These are phyloP conservation scores for Candolleomyces aberdarensis DNA, from an alignment of 768 basidiomycete species.

Conservation along the genomic window DNA sequence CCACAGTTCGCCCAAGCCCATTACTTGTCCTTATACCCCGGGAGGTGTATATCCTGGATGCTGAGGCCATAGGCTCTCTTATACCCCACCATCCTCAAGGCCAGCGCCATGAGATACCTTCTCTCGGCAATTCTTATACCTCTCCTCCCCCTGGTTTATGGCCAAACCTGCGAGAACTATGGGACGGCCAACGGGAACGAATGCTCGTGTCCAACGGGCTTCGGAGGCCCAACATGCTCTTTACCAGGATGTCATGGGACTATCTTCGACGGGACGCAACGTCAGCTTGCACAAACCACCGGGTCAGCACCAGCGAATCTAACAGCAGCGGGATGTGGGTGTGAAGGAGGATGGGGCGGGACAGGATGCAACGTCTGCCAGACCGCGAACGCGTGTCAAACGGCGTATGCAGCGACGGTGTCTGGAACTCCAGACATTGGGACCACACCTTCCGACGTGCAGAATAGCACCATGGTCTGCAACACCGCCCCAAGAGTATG, in stretches of 20 bases:
- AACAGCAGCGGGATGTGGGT: constrained; percentile 64
- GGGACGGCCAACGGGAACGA: constrained; percentile 51
- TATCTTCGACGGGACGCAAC: constrained; percentile 67
- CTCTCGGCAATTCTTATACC: constrained; percentile 13
- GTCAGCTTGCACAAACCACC: constrained; percentile 44
- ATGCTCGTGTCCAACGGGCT: constrained; percentile 81
- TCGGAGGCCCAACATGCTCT: constrained; percentile 69
- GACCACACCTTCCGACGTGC: constrained; percentile 18
- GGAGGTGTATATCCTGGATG: background rate
- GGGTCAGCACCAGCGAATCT: constrained; percentile 57
- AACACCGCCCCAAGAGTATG: constrained; percentile 68
- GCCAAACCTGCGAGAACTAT: constrained; percentile 67
- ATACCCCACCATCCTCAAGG: background rate
- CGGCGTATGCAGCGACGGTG: constrained; percentile 47
- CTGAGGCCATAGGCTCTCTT: background rate
- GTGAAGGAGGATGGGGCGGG: constrained; percentile 75
- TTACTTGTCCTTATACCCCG: background rate
- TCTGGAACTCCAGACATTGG: constrained; percentile 29
- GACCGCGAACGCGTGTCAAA: constrained; percentile 62
- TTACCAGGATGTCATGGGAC: constrained; percentile 77
- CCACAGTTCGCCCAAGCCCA: background rate
- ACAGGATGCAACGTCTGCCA: constrained; percentile 80
- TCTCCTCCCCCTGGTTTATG: constrained; percentile 17
- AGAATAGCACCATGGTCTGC: constrained; percentile 72
- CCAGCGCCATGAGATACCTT: background rate